These are phyloP conservation scores for Trypanosoma platydactyli DNA, from an alignment of 208 protist genomes.

Conservation along the genomic window DNA sequence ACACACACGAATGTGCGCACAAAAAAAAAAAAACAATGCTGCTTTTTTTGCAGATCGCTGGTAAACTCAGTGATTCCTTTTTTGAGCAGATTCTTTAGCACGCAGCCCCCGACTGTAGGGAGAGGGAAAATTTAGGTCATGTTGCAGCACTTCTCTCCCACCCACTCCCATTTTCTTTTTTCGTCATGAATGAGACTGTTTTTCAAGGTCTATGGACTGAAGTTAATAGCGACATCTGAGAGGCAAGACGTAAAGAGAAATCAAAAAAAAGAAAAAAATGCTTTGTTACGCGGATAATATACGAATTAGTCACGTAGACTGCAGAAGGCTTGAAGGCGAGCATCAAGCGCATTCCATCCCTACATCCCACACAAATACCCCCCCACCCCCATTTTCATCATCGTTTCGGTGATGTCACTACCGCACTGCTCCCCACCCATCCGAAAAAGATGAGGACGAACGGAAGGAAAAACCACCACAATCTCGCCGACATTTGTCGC, in stretches of 20 bases:
- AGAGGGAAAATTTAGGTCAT: no score
- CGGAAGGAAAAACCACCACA: not conserved
- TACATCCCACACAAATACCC: no score
- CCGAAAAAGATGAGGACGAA: not conserved
- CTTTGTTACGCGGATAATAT: not conserved
- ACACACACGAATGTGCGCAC: not conserved
- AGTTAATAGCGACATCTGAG: not conserved
- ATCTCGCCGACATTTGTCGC: no score
- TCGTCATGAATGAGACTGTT: not conserved
- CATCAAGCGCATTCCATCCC: no score
- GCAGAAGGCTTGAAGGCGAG: no score
- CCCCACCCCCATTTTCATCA: no score
- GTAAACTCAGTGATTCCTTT: not conserved
- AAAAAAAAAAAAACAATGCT: not conserved
- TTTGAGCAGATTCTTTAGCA: no score
- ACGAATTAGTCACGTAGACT: no score
- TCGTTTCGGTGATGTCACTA: no score
- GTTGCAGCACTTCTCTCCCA: no score
- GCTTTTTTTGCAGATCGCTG: not conserved
- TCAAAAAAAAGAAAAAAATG: not conserved
- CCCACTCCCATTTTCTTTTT: not conserved
- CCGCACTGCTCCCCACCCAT: no score
- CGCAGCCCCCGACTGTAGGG: no score
- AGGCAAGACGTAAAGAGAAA: not conserved
- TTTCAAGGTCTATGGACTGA: not conserved